Evolutionary conservation across 148 eudicot genomes (phyloP).

Genomic region (Agrostemma githago): DNA sequence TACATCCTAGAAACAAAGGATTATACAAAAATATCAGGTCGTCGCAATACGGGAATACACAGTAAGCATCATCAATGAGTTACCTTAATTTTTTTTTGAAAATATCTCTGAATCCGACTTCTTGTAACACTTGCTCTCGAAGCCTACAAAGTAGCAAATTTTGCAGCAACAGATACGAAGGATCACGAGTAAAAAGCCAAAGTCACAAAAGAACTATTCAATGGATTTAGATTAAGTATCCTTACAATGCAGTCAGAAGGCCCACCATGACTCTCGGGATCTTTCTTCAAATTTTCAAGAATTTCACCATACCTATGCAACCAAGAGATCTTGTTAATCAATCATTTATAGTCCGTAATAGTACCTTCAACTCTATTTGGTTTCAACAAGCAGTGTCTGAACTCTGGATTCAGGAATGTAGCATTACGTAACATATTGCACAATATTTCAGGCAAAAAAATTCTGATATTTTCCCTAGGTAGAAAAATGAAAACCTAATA

Average conservation of each 20-base stretch:
- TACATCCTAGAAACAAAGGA: background rate
- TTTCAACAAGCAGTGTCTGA: background rate
- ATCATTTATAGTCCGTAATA: background rate
- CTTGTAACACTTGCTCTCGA: constrained; percentile 85
- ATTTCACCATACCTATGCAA: constrained; percentile 64
- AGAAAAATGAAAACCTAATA: background rate
- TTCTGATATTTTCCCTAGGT: background rate
- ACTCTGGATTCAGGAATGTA: background rate
- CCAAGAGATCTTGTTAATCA: background rate
- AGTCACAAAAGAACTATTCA: background rate
- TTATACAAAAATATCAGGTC: background rate
- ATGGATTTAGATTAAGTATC: background rate
- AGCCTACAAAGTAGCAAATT: constrained; percentile 88
- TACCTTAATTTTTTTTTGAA: constrained; percentile 98
- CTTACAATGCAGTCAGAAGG: constrained; percentile 96
- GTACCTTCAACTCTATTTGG: background rate
- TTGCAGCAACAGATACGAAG: constrained; percentile 8
- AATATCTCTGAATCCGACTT: constrained; percentile 93
- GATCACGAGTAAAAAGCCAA: background rate
- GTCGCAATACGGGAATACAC: background rate
- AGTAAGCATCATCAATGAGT: background rate
- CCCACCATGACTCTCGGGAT: constrained; percentile 97
- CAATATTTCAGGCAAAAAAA: background rate
- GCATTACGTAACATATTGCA: background rate
- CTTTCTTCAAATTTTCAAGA: constrained; percentile 89